Conservation (phyloP, 1,284 basidiomycete species). For the Tremellales sp. region DNA sequence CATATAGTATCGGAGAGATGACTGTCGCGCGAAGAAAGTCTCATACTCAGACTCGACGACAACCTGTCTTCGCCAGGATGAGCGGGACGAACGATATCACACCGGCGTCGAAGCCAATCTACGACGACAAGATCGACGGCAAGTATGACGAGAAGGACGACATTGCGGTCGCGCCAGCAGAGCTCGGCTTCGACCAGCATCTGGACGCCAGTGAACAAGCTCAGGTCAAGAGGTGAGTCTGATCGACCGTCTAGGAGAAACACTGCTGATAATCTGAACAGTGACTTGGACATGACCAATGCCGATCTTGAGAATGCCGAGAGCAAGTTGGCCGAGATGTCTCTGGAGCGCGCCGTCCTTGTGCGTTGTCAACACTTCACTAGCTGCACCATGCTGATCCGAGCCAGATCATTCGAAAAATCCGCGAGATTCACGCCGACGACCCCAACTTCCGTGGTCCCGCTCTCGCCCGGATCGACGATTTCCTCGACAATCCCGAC, state of each 20-base stretch:
- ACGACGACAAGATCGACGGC: neutral
- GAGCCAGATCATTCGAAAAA: constrained; percentile 19
- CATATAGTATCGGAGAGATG: too few relatives aligned
- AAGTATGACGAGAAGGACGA: neutral
- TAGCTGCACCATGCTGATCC: neutral
- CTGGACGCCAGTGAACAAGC: neutral
- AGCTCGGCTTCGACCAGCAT: neutral
- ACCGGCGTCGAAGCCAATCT: neutral
- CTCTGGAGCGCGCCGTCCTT: neutral
- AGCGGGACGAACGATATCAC: neutral
- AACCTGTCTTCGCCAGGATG: neutral
- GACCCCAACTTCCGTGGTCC: constrained; percentile 31
- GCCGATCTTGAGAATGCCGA: neutral
- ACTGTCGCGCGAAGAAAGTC: too few relatives aligned
- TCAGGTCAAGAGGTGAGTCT: neutral
- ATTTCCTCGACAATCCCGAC: constrained; percentile 24
- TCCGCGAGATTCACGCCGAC: constrained; percentile 22
- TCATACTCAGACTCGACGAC: too few relatives aligned
- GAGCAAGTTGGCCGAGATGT: neutral
- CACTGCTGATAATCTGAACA: neutral
- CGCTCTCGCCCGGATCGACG: constrained; percentile 18
- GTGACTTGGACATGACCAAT: neutral
- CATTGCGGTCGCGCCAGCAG: neutral
- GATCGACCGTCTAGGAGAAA: neutral
- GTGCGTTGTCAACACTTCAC: neutral